Evolutionary conservation across 2,329 filamentous ascomycete genomes (phyloP), one percentile per base, ranked within the genome.

Genomic region (Colletotrichum graminicola): DNA sequence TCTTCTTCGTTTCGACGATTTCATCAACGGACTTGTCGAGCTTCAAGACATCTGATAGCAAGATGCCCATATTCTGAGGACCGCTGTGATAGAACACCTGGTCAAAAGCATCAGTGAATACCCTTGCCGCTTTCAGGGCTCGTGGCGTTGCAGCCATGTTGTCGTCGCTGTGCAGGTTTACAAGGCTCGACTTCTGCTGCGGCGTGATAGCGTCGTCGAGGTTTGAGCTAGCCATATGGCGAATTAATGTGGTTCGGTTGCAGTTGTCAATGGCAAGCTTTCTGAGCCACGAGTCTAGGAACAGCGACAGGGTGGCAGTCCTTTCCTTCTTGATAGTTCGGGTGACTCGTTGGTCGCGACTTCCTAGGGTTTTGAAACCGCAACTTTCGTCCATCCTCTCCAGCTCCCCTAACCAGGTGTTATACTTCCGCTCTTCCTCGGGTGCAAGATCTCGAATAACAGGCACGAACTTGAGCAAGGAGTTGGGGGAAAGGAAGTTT

Each of bases 401-500:
- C 14, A 90, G 78, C 74, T 89, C 87, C 73, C 87, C 83, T 16
- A 90, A 82, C 87, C 88, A 90, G 23, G 83, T 78, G 67, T 86
- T 84, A 75, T 89, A 89, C 71, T 85, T 83, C 18, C 82, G 80
- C 75, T 89, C 88, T 75, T 89, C 87, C n/a, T 84, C 84, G 32
- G 85, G 85, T 57, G 87, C 85, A 36, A 90, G 80, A 73, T 90
- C 88, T 64, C 87, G 84, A 62, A 90, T 78, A 77, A 90, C 87
- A 18, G 88, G 88, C 18, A 90, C 87, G 76, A 89, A 90, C 41
- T 86, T 89, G 64, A 90, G 81, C 82, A 88, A 87, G 1, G 88
- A 89, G 75, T 89, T 89, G 4, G 88, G 87, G 0, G 88, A 88
- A 39, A 90, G 81, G 45, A 90, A 85, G 67, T 90, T 90, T 76